A percentile compares a stretch with the other conserved stretches of the same genome.
Conservation (phyloP, 805 yeast genomes). For the Candida nitratophila region DNA sequence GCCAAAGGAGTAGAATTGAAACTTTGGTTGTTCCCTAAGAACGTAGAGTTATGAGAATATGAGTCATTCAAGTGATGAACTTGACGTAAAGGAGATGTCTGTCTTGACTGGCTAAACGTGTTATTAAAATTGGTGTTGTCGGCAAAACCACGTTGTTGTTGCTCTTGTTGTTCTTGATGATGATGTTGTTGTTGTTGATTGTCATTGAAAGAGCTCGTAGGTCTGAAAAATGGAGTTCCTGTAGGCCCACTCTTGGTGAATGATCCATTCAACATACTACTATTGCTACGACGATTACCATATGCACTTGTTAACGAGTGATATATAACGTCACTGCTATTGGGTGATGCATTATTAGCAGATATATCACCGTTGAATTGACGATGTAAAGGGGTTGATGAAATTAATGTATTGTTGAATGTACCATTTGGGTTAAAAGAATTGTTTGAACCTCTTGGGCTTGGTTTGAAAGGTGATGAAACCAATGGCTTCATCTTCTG, state of each 20-base stretch:
- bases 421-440: background rate
- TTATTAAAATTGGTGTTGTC: no score
- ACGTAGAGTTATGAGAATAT: no score
- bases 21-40: no score
- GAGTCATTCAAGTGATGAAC: background rate
- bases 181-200: no score
- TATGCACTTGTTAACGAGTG: conserved; percentile 1
- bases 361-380: background rate
- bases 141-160: no score
- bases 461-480: conserved; percentile 24
- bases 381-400: background rate
- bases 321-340: background rate
- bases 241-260: background rate
- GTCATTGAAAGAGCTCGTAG: background rate
- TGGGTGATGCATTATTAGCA: background rate
- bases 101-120: background rate
- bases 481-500: conserved; percentile 24
- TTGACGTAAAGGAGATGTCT: conserved; percentile 1
- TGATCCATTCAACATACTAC: background rate
- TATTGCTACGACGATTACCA: background rate
- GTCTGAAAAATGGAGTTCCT: background rate
- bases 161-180: background rate
- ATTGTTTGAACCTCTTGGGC: background rate
- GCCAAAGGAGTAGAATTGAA: background rate
- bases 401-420: background rate